These are phyloP conservation scores for Polygonum aviculare DNA, from an alignment of 148 eudicot genomes.

Conservation along the genomic window DNA sequence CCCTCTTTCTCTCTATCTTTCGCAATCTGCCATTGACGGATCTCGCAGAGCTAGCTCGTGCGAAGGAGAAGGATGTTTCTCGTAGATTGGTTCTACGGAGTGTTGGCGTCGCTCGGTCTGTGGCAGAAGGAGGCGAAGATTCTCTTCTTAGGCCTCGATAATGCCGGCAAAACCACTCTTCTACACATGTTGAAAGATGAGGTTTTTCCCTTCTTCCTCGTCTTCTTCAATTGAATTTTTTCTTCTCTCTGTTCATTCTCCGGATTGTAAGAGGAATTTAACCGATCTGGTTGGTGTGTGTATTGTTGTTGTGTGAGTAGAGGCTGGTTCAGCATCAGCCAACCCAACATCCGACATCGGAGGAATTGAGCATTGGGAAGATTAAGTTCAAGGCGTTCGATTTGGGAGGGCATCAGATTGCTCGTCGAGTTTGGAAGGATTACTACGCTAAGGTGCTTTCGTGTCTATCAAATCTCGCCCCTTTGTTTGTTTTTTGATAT, in stretches of 20 bases:
- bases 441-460: conserved; percentile 56
- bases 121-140: conserved; percentile 80
- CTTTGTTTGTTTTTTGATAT: background rate
- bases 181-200: conserved; percentile 79
- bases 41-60: conserved; percentile 7
- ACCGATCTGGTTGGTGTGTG: conserved; percentile 6
- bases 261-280: conserved; percentile 5
- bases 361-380: conserved; percentile 68
- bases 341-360: conserved; percentile 66
- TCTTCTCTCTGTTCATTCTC: background rate
- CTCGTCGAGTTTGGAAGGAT: conserved; percentile 75
- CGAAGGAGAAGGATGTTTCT: conserved; percentile 31
- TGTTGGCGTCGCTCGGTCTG: conserved; percentile 56
- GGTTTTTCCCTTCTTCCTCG: conserved; percentile 16
- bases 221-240: background rate
- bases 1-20: background rate
- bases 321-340: conserved; percentile 75
- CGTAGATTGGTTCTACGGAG: conserved; percentile 66
- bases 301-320: conserved; percentile 15
- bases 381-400: conserved; percentile 78
- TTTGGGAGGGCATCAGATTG: conserved; percentile 79
- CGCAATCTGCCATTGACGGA: conserved; percentile 8
- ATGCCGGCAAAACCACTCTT: conserved; percentile 72
- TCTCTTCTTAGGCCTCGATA: conserved; percentile 67
- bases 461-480: background rate